A percentile compares a stretch with the other conserved stretches of the same genome.
Conservation (phyloP, 352 stramenopile species). For the Pythium insidiosum region DNA sequence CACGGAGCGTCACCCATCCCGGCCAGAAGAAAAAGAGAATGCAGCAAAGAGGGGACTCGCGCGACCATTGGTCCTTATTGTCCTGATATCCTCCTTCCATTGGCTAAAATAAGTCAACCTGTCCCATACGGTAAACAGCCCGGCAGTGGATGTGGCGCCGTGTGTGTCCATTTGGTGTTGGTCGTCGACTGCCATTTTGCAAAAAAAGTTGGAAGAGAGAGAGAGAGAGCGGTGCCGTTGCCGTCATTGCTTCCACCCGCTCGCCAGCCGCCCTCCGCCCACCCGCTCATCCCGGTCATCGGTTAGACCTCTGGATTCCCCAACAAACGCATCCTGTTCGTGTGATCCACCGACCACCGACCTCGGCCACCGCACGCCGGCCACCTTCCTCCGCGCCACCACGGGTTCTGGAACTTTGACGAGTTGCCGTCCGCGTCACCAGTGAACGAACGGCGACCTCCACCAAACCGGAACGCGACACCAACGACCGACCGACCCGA, state of each 20-base stretch:
- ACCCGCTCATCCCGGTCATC: neutral
- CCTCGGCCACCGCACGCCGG: too few species aligned
- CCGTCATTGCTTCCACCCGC: neutral
- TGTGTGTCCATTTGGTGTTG: constrained; percentile 2
- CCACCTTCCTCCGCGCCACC: too few species aligned
- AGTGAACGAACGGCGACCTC: too few species aligned
- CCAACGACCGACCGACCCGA: neutral
- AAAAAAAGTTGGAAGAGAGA: constrained; percentile 4
- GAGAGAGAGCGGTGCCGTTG: neutral
- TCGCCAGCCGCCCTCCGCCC: neutral
- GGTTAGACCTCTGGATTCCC: neutral
- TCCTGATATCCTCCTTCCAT: neutral
- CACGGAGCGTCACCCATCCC: neutral
- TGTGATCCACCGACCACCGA: neutral
- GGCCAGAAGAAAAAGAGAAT: constrained; percentile 1
- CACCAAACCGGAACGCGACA: neutral
- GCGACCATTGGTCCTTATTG: neutral
- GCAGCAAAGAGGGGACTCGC: neutral
- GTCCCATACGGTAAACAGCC: neutral
- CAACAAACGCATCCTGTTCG: neutral
- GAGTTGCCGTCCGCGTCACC: neutral
- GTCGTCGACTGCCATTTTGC: neutral
- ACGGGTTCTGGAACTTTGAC: too few species aligned
- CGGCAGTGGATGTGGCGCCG: neutral
- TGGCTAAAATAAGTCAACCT: constrained; percentile 3